Base-by-base conservation (phyloP, 305 asterid species). In the Plantago coronopus region DNA sequence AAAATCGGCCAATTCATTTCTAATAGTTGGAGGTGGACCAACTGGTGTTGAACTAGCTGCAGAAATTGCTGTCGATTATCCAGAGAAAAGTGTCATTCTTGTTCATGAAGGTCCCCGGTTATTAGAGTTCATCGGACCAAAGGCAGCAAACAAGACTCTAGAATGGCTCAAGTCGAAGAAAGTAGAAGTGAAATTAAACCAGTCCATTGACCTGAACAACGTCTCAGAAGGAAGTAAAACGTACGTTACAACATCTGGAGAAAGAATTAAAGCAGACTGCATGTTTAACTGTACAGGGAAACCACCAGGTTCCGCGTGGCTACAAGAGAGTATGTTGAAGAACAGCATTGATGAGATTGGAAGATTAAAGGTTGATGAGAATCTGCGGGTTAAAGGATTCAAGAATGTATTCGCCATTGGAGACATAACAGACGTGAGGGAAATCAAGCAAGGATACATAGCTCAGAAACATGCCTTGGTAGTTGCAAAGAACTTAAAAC, bases 21-120 rank as follows among this genome's bases (percentile, higher is more conserved):
- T 84, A 81, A 76, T 89, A 13, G 81, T 87, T 17, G 94, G 97
- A 27, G 95, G 97, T 25, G 88, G 97, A 17, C 94, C 93, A n/a
- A 73, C 82, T 16, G 95, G 95, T 4, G 95, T 89, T 16, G 97
- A 89, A 57, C 87, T 89, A 50, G 88, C 93, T 10, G 88, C 81
- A 17, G 97, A 89, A 63, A 81, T 89, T 3, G 86, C 89, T 5
- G 84, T 85, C 1, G 93, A 85, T 71, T 89, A 78, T 58, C 83
- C 86, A 0, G 77, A 77, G 2, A 87, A 81, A 71, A 74, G 60
- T 63, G 81, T 87, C 4, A 78, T 72, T 34, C 72, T 89, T 6
- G 87, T 85, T 49, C 97, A 89, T 27, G 62, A 81, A 3, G 89
- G 97, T 17, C 65, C 81, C 1, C 72, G 93, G 64, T 48, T 89